phyloP scores from a whole-genome alignment of 352 stramenopile genomes.

The Blastocystis sp. region DNA sequence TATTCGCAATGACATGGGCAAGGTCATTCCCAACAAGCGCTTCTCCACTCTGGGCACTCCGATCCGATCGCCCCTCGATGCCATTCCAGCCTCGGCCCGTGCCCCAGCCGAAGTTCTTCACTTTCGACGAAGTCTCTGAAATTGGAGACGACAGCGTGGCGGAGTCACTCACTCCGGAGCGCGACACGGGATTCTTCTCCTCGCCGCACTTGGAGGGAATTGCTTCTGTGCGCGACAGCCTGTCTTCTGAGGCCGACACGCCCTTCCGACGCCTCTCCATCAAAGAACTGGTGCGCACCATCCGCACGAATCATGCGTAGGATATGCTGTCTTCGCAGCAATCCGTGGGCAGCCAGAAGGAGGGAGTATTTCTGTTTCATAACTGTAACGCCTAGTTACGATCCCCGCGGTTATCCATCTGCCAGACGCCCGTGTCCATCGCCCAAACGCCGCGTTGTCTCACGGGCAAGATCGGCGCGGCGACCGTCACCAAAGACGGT shows the following conservation, averaged over 20 bases:
- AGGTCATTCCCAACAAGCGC: neutral
- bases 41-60: neutral
- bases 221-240: neutral
- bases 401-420: conserved; percentile 12
- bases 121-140: conserved; percentile 29
- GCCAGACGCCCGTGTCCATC: neutral
- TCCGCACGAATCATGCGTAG: neutral
- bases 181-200: neutral
- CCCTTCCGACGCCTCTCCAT: neutral
- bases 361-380: neutral
- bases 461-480: neutral
- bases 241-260: neutral
- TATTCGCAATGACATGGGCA: neutral
- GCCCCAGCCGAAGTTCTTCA: conserved; percentile 7
- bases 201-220: neutral
- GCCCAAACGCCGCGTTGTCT: neutral
- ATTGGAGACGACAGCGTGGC: neutral
- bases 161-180: neutral
- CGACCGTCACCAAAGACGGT: neutral
- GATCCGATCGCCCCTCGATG: neutral
- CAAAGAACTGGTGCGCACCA: neutral
- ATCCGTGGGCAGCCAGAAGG: neutral
- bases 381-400: neutral
- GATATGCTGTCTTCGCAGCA: neutral
- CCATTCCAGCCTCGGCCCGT: neutral